phyloP scores from a whole-genome alignment of 345 rosid genomes.

The Populus ilicifolia region DNA sequence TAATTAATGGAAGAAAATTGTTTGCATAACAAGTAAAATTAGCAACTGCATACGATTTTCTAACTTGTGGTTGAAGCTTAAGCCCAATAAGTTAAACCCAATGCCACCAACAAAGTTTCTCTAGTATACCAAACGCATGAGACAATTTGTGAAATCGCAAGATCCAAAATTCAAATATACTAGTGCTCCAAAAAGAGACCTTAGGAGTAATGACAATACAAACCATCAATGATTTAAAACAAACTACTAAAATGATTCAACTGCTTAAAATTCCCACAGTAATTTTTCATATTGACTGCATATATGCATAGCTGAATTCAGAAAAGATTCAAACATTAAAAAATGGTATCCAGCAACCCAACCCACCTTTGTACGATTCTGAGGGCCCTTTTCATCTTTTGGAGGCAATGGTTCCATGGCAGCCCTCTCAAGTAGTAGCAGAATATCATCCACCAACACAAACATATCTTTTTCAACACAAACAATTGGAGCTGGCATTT shows the following conservation, averaged over 20 bases:
- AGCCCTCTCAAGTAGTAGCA: conserved; percentile 68
- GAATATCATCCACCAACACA: conserved; percentile 77
- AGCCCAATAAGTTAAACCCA: background rate
- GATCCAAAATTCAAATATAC: background rate
- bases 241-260: background rate
- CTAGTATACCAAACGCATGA: background rate
- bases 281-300: background rate
- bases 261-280: background rate
- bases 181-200: background rate
- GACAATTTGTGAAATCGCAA: background rate
- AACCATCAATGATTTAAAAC: background rate
- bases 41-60: background rate
- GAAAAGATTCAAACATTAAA: conserved; percentile 1
- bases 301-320: background rate
- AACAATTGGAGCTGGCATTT: conserved; percentile 75
- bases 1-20: background rate
- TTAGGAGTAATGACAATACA: background rate
- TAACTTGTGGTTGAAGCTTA: background rate
- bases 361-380: conserved; percentile 74
- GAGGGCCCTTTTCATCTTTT: conserved; percentile 83
- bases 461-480: conserved; percentile 67
- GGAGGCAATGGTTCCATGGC: conserved; percentile 79
- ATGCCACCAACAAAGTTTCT: background rate
- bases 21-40: background rate
- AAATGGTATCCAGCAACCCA: background rate